A percentile compares a stretch with the other conserved stretches of the same genome.
These are phyloP conservation scores for Penicillium parvum DNA, from an alignment of 495 filamentous ascomycete species.

Conservation along the genomic window DNA sequence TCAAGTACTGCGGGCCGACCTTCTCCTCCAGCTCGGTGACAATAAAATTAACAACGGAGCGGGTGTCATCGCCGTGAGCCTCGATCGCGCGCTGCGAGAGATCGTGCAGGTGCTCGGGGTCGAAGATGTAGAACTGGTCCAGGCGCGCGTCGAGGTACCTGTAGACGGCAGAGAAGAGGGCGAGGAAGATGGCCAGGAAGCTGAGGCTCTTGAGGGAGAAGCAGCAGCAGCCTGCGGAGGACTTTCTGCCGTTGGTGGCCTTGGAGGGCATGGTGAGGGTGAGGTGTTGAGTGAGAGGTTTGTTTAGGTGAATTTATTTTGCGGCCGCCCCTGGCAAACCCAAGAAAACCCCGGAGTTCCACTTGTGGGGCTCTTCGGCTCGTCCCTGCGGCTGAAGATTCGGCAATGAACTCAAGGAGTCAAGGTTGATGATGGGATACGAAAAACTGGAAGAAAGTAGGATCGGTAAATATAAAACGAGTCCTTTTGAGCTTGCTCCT, in stretches of 20 bases:
- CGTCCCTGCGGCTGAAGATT: not conserved
- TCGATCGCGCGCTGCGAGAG: constrained; percentile 60
- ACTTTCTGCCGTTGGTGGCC: constrained; percentile 19
- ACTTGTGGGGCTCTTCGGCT: constrained; percentile 7
- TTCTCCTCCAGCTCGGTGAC: constrained; percentile 40
- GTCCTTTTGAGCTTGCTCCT: too few relatives aligned
- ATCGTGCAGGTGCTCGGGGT: constrained; percentile 61
- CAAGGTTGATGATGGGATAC: too few relatives aligned
- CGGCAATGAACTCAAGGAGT: too few relatives aligned
- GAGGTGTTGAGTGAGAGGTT: not conserved
- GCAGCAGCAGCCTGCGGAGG: constrained; percentile 22
- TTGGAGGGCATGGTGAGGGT: constrained; percentile 24
- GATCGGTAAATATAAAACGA: too few relatives aligned
- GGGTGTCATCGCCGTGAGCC: constrained; percentile 68
- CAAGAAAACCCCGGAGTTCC: constrained; percentile 18
- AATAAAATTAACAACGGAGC: constrained; percentile 62
- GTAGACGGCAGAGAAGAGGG: constrained; percentile 53
- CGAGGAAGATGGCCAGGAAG: constrained; percentile 57
- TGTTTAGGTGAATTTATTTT: constrained; percentile 7
- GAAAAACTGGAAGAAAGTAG: too few relatives aligned
- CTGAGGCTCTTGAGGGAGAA: constrained; percentile 41
- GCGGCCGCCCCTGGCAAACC: constrained; percentile 17
- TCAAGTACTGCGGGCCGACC: constrained; percentile 36
- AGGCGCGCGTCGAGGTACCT: constrained; percentile 64
- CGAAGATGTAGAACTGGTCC: constrained; percentile 74